Base-by-base conservation (phyloP, 768 basidiomycete genomes). In the Mycena vitilis region DNA sequence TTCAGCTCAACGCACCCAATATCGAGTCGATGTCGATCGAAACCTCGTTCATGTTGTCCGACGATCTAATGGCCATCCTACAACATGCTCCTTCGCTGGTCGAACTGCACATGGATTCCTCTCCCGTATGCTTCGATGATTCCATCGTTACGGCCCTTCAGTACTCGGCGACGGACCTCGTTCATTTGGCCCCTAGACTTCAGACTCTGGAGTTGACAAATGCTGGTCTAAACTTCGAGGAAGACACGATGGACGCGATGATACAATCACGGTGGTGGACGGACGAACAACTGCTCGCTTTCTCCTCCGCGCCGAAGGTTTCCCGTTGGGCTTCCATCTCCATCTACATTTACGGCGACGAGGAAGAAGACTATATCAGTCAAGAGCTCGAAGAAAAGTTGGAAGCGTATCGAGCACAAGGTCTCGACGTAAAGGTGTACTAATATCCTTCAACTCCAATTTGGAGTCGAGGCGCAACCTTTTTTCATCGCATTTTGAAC, bases 231-330 rank as follows among this genome's bases (percentile, higher is more conserved):
- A 12, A 51, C 34, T 53, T 65, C 15, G 49, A 60, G 8, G 47
- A 56, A 12, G 53, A 56, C 30, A 30, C 11, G n/a, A 22, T 70
- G 47, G 57, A 52, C 23, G 42, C 53, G 16, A 65, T 59, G 64
- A 62, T 70, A 34, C 44, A 36, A 18, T 65, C 69, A 6, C 63
- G 69, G 13, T 70, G 63, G 69, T 65, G 69, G 69, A 60, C 64
- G 2, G 64, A 65, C 30, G 61, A 42, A 49, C 61, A 68, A 48
- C 44, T 63, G 10, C 16, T 45, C 20, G 42, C 61, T 7, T 30
- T 63, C 12, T 61, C 61, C 1, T 42, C 49, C 1, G 61, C 61
- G 10, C 67, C 60, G 30, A 30, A 47, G 22, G 61, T 68, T 22
- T 37, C 60, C 15, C 60, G 67, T 20, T 68, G 67, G 67, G 49